Evolutionary conservation across 164 flowering plant species (phyloP).

Genomic region (Aristolochia fimbriata): DNA sequence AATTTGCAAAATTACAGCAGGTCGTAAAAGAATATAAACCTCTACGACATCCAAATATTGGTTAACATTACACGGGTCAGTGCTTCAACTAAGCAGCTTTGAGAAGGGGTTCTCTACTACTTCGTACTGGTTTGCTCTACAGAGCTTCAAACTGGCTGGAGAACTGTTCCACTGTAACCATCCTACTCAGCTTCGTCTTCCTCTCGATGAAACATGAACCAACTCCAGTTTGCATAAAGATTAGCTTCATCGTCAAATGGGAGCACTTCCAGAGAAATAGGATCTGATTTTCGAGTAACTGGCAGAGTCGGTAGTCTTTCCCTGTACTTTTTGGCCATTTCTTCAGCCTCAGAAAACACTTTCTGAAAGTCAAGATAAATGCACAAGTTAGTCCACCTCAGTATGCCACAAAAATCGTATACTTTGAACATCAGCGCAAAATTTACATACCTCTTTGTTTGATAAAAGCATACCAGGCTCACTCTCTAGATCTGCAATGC

Average conservation of each 20-base stretch:
- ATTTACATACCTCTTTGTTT: slow-evolving; percentile 60
- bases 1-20: no score
- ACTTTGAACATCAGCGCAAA: neutral
- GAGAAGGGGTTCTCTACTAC: no score
- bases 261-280: slow-evolving; percentile 23
- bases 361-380: slow-evolving; percentile 27
- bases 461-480: slow-evolving; percentile 81
- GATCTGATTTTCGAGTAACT: slow-evolving; percentile 22
- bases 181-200: slow-evolving; percentile 9
- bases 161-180: no score
- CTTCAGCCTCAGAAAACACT: slow-evolving; percentile 76
- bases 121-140: no score
- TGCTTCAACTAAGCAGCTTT: no score
- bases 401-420: no score
- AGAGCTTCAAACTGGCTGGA: no score
- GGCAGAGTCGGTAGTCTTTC: slow-evolving; percentile 36
- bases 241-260: slow-evolving; percentile 54
- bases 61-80: no score
- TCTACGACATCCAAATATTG: no score
- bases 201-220: slow-evolving; percentile 67
- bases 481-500: slow-evolving; percentile 82
- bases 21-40: no score
- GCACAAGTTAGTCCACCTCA: neutral
- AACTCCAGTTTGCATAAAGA: slow-evolving; percentile 70
- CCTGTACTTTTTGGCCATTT: slow-evolving; percentile 79